Evolutionary conservation across 495 filamentous ascomycete species (phyloP), one percentile per base, ranked within the genome.

Genomic region (Rhypophila decipiens): DNA sequence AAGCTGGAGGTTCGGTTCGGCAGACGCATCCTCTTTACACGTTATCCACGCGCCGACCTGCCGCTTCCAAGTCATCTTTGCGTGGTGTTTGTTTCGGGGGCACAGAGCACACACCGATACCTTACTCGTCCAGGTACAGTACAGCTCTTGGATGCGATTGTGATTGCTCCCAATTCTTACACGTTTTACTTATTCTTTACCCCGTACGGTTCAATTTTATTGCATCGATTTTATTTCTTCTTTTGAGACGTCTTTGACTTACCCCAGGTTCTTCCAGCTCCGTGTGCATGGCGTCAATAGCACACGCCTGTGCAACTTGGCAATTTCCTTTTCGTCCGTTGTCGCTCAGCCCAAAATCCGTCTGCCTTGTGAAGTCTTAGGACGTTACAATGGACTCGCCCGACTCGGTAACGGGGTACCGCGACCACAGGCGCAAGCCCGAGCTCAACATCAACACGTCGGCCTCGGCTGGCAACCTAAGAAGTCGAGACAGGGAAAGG

Each of bases 391-490:
- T 31, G 27, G 13, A 31, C 27, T 31, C 27, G 27, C 27, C 36
- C 36, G 13, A 39, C 36, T 44, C 50, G 42, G 34, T 52, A 49
- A 46, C 52, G 49, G 51, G 49, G 23, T 50, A 50, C 49, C 56
- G 53, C 41, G 40, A 2, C 42, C 27, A 39, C 24, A 44, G 59
- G 24, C 53, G 47, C 33, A 58, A 56, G 29, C 60, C 57, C 47
- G 57, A 63, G 34, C 42, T 58, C 13, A 60, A 51, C 46, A 53
- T 63, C 52, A 58, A 60, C 48, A 63, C 57, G 2, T 56, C 58
- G 42, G 20, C 58, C 17, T 33, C 54, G 17, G 20, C 53, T 15
- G 15, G 34, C 23, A 51, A 19, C 13, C 27, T 31, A 43, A 44
- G 43, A 4, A 20, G 42, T 43, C 37, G 38, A 33, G 24, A 50